phyloP scores from a whole-genome alignment of 306 rosid species.

The Trifolium fragiferum region DNA sequence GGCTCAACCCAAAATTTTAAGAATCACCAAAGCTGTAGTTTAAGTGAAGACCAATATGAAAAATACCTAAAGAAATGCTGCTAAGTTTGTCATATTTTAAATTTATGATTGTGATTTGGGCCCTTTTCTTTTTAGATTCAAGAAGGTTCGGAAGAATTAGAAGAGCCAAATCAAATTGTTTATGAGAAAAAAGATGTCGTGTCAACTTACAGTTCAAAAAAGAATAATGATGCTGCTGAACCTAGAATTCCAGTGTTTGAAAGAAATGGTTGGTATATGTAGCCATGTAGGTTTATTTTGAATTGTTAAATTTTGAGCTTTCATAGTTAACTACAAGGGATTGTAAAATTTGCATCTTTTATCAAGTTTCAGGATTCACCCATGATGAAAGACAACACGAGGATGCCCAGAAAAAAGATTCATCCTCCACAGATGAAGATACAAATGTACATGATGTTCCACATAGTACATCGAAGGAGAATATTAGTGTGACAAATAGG shows the following conservation, averaged over 20 bases:
- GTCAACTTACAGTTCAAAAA: slow-evolving; percentile 43
- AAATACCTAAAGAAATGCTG: background rate
- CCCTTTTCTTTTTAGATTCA: slow-evolving; percentile 41
- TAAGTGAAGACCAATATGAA: background rate
- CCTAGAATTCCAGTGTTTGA: slow-evolving; percentile 51
- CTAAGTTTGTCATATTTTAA: background rate
- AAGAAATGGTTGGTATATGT: slow-evolving; percentile 57
- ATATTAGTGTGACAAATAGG: slow-evolving; percentile 20
- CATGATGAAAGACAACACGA: slow-evolving; percentile 10
- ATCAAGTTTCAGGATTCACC: slow-evolving; percentile 37
- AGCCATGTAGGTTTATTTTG: slow-evolving; percentile 29
- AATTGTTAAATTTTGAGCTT: slow-evolving; percentile 29
- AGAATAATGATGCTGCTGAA: slow-evolving; percentile 45
- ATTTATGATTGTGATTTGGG: slow-evolving; percentile 2
- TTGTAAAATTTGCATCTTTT: slow-evolving; percentile 20
- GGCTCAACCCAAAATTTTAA: too few relatives aligned
- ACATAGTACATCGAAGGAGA: slow-evolving; percentile 16
- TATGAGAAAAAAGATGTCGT: slow-evolving; percentile 57
- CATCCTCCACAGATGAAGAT: slow-evolving; percentile 15
- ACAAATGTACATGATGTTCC: slow-evolving; percentile 19
- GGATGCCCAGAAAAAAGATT: slow-evolving; percentile 31
- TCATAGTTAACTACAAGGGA: slow-evolving; percentile 16
- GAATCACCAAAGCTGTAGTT: background rate
- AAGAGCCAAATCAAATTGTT: slow-evolving; percentile 71
- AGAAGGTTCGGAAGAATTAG: slow-evolving; percentile 66